Conservation (phyloP, 345 rosid species). For the Dimocarpus longan region DNA sequence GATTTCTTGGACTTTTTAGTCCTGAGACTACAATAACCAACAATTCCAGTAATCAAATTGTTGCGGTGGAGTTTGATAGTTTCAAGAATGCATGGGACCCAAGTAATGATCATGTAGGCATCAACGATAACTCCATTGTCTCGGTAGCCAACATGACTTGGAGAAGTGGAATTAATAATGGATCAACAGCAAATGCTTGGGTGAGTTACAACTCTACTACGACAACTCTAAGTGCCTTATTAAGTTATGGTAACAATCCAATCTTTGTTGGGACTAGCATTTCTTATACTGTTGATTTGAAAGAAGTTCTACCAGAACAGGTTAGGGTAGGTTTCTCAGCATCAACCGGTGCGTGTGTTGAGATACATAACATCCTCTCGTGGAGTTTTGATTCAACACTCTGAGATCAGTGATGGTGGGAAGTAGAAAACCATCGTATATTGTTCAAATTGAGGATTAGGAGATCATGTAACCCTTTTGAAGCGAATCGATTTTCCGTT, state of each 20-base stretch:
- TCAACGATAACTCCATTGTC: constrained; percentile 50
- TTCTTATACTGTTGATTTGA: constrained; percentile 38
- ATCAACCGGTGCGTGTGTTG: constrained; percentile 41
- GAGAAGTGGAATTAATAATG: constrained; percentile 43
- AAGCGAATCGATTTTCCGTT: too few species aligned
- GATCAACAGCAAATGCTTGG: constrained; percentile 49
- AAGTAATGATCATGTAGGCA: constrained; percentile 50
- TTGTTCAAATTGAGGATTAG: too few species aligned
- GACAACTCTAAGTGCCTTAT: constrained; percentile 48
- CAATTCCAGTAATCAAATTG: constrained; percentile 31
- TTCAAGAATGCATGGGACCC: constrained; percentile 49
- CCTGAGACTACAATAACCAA: constrained; percentile 3
- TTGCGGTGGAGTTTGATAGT: constrained; percentile 62
- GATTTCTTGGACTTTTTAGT: constrained; percentile 47
- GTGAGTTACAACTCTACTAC: constrained; percentile 51
- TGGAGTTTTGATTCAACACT: constrained; percentile 35
- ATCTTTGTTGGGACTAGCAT: constrained; percentile 36
- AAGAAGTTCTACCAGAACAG: constrained; percentile 39
- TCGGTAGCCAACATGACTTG: constrained; percentile 35
- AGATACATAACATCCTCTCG: constrained; percentile 36
- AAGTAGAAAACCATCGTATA: too few species aligned
- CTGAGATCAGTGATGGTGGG: too few species aligned
- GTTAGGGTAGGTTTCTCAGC: constrained; percentile 60
- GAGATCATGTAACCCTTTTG: too few species aligned
- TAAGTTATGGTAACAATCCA: constrained; percentile 44